phyloP scores from a whole-genome alignment of 192 early-diverging fungal genomes.

The Radiomyces spectabilis region DNA sequence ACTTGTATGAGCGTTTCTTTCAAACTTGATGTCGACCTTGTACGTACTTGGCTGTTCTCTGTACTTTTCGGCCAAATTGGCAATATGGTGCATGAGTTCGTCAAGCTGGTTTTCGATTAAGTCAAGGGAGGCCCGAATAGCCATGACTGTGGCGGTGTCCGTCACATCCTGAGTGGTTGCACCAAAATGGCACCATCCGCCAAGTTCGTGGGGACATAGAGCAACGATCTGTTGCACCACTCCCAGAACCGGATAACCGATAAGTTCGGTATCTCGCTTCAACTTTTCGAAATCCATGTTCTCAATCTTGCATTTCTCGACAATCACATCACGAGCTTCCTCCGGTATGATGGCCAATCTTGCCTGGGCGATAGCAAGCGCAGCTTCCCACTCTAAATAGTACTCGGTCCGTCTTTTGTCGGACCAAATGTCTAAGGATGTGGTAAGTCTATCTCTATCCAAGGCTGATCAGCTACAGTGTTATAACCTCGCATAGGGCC shows the following conservation, averaged over 20 bases:
- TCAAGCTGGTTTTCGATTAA: neutral
- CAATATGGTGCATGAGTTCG: neutral
- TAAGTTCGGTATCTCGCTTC: neutral
- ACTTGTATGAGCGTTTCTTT: neutral
- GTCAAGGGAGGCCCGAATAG: neutral
- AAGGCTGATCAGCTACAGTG: neutral
- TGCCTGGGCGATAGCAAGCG: neutral
- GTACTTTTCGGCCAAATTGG: neutral
- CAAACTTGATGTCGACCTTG: neutral
- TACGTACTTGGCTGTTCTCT: neutral
- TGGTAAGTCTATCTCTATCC: neutral
- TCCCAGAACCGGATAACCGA: slow-evolving; percentile 1
- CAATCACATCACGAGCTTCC: neutral
- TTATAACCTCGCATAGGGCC: neutral
- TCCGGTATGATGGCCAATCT: neutral
- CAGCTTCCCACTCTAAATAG: slow-evolving; percentile 1
- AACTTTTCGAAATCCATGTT: neutral
- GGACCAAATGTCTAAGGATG: neutral
- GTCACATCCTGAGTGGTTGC: slow-evolving; percentile 6
- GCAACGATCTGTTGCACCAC: neutral
- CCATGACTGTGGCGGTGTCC: slow-evolving; percentile 1
- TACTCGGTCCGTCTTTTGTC: neutral
- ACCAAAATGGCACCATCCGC: neutral
- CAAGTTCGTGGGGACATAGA: neutral
- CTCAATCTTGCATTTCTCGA: no score